Base-by-base conservation (phyloP, 306 rosid genomes). In the Ziziphus jujuba region DNA sequence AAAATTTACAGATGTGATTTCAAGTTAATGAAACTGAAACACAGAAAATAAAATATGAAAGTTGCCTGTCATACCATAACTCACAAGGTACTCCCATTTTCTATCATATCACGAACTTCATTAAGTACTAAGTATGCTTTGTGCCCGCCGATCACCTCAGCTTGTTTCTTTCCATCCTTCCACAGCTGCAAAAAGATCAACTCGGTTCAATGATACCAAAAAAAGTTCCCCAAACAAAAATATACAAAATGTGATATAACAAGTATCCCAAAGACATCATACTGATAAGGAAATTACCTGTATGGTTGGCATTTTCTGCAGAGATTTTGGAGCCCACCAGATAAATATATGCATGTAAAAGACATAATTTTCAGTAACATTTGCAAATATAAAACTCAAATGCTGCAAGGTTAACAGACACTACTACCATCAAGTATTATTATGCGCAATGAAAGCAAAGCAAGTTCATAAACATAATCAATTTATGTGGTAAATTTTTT, bases 231-330 rank as follows among this genome's bases (percentile, higher is more conserved):
- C n/a, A 44, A 15, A 72, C 44, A 63, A 47, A 31, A n/a, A 13
- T 21, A 14, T 7, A 51, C 11, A 35, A 36, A 56, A 6, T 31
- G 5, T 16, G 66, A 58, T 9, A n/a, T 6, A 11, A 17, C 16
- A 24, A 65, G 34, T 67, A 52, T 35, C 15, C 28, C 21, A 36
- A 50, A 56, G 52, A 72, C 56, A 60, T 62, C 52, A n/a, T 57
- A 73, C 55, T 21, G 59, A 36, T 28, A 38, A n/a, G 61, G 54
- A 45, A 63, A 71, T 80, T 85, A 89, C 95, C 91, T 92, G 96
- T 79, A 92, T 79, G n/a, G 91, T 84, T 65, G 98, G 98, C 98
- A 92, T 92, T 79, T 84, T 92, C 96, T 92, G 85, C 80, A 72
- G 7, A 63, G 66, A 77, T 74, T 54, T 65, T 59, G 65, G 63